These are phyloP conservation scores for Hypoxylon sp. DNA, from an alignment of 2,329 filamentous ascomycete species.

Conservation along the genomic window DNA sequence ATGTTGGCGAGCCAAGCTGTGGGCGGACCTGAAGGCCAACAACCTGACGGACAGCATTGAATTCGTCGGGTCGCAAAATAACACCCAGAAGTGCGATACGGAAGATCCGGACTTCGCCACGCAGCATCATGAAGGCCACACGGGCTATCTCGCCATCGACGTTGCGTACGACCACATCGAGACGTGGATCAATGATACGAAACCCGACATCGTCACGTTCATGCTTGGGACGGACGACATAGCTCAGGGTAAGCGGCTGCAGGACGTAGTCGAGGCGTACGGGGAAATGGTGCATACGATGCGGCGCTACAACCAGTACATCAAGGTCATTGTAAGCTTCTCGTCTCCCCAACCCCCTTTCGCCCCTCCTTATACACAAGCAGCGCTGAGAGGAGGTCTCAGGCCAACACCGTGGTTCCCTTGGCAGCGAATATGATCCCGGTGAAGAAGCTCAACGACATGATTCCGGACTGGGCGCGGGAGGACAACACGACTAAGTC, in stretches of 20 bases:
- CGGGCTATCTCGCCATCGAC: conserved; percentile 58
- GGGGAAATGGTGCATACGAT: conserved; percentile 56
- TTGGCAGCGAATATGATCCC: conserved; percentile 49
- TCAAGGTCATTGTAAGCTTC: conserved; percentile 58
- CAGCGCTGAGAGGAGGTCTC: neutral
- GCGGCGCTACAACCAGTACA: conserved; percentile 53
- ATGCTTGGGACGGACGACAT: conserved; percentile 63
- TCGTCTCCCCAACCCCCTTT: neutral
- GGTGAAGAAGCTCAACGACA: conserved; percentile 53
- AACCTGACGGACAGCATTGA: conserved; percentile 54
- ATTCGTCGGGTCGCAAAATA: conserved; percentile 58
- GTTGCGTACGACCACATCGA: conserved; percentile 58
- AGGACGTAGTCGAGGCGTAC: conserved; percentile 56
- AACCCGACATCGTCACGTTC: conserved; percentile 59
- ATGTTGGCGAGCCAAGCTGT: conserved; percentile 59
- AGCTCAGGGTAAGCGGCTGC: conserved; percentile 46
- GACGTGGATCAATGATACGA: conserved; percentile 54
- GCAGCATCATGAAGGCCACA: conserved; percentile 60
- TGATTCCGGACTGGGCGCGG: conserved; percentile 56
- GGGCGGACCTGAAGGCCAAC: conserved; percentile 55
- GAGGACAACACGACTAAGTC: conserved; percentile 54
- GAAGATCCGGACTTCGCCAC: conserved; percentile 53
- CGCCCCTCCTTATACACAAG: neutral
- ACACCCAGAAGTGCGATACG: conserved; percentile 54
- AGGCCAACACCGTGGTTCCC: conserved; percentile 58